Evolutionary conservation across 345 rosid species (phyloP), one percentile per base, ranked within the genome.

Genomic region (Pelargonium nanum): DNA sequence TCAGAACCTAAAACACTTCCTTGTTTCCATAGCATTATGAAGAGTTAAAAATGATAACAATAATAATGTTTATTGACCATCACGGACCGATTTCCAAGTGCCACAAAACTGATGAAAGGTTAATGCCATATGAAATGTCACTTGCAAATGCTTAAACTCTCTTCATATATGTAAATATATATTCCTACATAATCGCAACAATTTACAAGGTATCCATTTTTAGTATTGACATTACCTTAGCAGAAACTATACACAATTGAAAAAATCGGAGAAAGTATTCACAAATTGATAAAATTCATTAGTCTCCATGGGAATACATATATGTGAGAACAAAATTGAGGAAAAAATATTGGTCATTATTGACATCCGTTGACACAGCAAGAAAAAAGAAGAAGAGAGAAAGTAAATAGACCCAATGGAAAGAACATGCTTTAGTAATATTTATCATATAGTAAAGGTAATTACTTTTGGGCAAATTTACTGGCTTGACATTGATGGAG

Each of bases 401-500:
- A 12, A 21, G 19, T 28, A 53, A 28, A 23, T 24, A 22, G 7
- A 57, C 26, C 16, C 52, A 28, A 62, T 53, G 23, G 19, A 56
- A 24, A 50, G 19, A 24, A 54, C 17, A 56, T n/a, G 20, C 1
- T 21, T 30, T 23, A 21, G 5, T 25, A n/a, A 10, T 24, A 56
- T 21, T 23, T 22, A 15, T 24, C 19, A 24, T 25, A 56, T 40
- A 63, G 48, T 24, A 53, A 19, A 23, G 22, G 16, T 28, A 65
- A 56, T 87, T 87, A 93, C 99, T 84, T 60, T 40, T 60, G 4
- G 99, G 99, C 63, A 93, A 78, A 79, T 83, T 72, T 68, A 84
- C 65, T 1, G 99, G 99, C 81, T 85, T 93, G 75, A 84, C 99
- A 72, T 55, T 48, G 68, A 93, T 78, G 74, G 55, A 64, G 78